Evolutionary conservation across 2,329 filamentous ascomycete genomes (phyloP), one percentile per base, ranked within the genome.

Genomic region (Saccharata proteae): DNA sequence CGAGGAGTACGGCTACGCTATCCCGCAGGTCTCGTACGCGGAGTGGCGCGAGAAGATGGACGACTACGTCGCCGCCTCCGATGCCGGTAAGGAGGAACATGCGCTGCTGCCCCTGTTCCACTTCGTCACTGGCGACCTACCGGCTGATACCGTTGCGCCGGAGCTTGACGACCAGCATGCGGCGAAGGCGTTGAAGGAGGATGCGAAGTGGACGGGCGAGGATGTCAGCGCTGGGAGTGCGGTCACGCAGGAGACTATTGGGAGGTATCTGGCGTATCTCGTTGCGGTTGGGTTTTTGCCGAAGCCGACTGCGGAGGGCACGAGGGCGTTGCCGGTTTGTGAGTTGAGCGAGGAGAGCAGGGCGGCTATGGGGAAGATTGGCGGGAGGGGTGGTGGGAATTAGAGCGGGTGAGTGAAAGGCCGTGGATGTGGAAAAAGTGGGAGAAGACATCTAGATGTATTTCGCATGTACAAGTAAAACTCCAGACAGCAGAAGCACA

Each of bases 131-230:
- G 68, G 69, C 15, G 73, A 83, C 51, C 61, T 85, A n/a, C 79
- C 78, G 0, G 65, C 66, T 23, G 73, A 73, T 44, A 81, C 76
- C 18, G 72, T 69, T 25, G 79, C 81, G 0, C 78, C 79, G 0
- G 79, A 82, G 49, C 67, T 90, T 9, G 77, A 83, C 44, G 81
- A 88, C 49, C 52, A 44, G 20, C 84, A 90, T 46, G 72, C 82
- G 0, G 64, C 70, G 2, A 58, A 61, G 2, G 69, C 77, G 1
- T 63, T 92, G 15, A 69, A 69, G 48, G 64, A 66, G 3, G 78
- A 86, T 45, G 64, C 64, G 1, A 61, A 66, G 31, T 68, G 69
- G 68, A 65, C 72, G 0, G 67, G 66, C 1, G 50, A 70, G 19
- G 71, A 77, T 40, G 67, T 65, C 42, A 71, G 67, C 28, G 58